phyloP scores from a whole-genome alignment of 148 eudicot species.

The Gaultheria prostrata region DNA sequence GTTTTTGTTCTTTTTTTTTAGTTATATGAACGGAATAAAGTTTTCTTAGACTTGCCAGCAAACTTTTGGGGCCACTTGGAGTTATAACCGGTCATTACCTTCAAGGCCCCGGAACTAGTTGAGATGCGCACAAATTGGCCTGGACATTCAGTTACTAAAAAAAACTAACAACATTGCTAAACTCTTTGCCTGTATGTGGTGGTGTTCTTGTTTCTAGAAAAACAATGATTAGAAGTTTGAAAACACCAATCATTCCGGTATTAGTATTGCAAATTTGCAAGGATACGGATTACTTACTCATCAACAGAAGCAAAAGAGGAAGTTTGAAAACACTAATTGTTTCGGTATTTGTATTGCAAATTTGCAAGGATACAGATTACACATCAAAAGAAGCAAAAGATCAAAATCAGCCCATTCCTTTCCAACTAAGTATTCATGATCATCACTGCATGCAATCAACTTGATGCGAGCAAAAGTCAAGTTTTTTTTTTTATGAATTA shows the following conservation, averaged over 20 bases:
- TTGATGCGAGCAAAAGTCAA: background rate
- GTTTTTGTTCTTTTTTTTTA: too few species aligned
- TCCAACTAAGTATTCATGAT: slow-evolving; percentile 25
- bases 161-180: background rate
- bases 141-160: background rate
- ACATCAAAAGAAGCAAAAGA: slow-evolving; percentile 4
- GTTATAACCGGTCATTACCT: too few species aligned
- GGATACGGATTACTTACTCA: background rate
- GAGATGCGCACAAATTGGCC: too few species aligned
- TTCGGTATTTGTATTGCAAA: background rate
- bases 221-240: background rate
- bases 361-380: background rate
- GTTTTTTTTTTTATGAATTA: background rate
- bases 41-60: too few species aligned
- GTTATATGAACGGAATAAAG: background rate
- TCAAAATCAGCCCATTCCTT: slow-evolving; percentile 17
- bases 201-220: background rate
- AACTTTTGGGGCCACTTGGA: too few species aligned
- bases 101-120: too few species aligned
- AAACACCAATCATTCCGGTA: background rate
- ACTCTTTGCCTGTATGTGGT: background rate
- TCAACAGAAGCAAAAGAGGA: background rate
- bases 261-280: background rate
- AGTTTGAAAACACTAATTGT: background rate
- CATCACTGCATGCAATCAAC: slow-evolving; percentile 20